Percentiles rank a stretch among this genome's conserved stretches.
phyloP scores from a whole-genome alignment of 1,139 yeast genomes.

The Yamadazyma songkhlaensis region DNA sequence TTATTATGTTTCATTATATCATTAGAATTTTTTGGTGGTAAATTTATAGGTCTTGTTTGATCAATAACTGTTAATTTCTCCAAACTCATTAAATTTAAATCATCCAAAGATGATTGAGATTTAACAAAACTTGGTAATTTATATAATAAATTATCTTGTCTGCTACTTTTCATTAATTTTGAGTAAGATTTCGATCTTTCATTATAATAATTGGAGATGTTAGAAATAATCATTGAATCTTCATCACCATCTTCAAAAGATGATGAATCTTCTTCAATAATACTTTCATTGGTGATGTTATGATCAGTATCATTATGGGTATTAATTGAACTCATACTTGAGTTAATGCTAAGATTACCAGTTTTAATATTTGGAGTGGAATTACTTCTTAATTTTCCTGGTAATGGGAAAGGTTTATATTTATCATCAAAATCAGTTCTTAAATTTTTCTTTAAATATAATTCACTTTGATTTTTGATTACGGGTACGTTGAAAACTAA shows the following conservation, averaged over 20 bases:
- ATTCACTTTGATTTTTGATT: constrained; percentile 35
- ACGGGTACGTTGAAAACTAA: constrained; percentile 47
- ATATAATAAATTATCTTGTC: constrained; percentile 36
- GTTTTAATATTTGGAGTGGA: constrained; percentile 14
- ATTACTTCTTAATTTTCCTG: constrained; percentile 26
- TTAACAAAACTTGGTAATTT: constrained; percentile 40
- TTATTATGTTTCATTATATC: constrained; percentile 40
- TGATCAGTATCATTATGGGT: background rate
- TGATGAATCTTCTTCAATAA: constrained; percentile 7
- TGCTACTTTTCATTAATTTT: constrained; percentile 26
- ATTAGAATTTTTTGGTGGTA: constrained; percentile 38
- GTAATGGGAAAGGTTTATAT: constrained; percentile 38
- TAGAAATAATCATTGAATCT: constrained; percentile 34
- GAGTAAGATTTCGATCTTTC: constrained; percentile 37
- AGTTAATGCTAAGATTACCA: constrained; percentile 1
- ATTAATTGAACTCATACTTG: constrained; percentile 1
- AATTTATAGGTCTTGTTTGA: constrained; percentile 45
- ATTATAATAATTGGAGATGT: constrained; percentile 36
- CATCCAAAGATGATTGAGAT: constrained; percentile 44
- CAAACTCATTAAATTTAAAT: constrained; percentile 37
- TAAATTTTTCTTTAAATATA: constrained; percentile 24
- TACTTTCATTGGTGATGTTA: constrained; percentile 4
- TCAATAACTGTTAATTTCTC: constrained; percentile 40
- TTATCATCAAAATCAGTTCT: constrained; percentile 25
- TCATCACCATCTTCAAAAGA: constrained; percentile 13